Conservation (phyloP, 345 rosid genomes). For the Brassica incana region DNA sequence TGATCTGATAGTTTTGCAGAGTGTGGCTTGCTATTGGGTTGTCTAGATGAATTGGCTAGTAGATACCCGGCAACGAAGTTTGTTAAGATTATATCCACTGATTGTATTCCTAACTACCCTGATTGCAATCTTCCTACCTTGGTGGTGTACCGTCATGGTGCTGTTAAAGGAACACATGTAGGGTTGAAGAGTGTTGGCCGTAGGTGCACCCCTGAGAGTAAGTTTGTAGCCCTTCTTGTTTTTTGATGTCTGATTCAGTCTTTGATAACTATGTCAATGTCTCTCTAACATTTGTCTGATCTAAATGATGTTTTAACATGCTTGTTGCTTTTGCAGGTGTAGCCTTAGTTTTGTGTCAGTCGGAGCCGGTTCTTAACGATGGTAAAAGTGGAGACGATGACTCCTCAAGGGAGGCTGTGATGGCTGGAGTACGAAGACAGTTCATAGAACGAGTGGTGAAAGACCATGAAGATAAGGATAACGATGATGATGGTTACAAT, state of each 20-base stretch:
- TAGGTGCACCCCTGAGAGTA: slow-evolving; percentile 51
- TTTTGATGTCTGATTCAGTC: not conserved
- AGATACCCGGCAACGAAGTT: slow-evolving; percentile 93
- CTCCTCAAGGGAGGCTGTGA: slow-evolving; percentile 73
- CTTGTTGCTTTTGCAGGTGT: slow-evolving; percentile 57
- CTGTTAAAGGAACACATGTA: slow-evolving; percentile 88
- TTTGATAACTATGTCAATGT: not conserved
- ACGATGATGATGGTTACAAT: slow-evolving; percentile 65
- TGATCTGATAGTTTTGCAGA: slow-evolving; percentile 52
- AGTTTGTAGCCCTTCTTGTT: not conserved
- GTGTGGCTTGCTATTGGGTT: slow-evolving; percentile 73
- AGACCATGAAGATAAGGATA: slow-evolving; percentile 67
- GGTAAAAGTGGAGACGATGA: slow-evolving; percentile 73
- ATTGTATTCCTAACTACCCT: slow-evolving; percentile 94
- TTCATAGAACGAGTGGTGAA: slow-evolving; percentile 82
- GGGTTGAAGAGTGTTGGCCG: slow-evolving; percentile 80
- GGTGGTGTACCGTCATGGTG: slow-evolving; percentile 81
- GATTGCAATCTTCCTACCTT: slow-evolving; percentile 88
- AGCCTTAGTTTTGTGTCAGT: slow-evolving; percentile 88
- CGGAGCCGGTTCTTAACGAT: slow-evolving; percentile 88
- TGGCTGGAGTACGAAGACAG: slow-evolving; percentile 78
- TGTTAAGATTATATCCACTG: slow-evolving; percentile 92
- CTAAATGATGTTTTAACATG: slow-evolving; percentile 15
- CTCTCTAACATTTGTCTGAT: slow-evolving; percentile 9
- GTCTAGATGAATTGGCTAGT: slow-evolving; percentile 78